A percentile compares a stretch with the other conserved stretches of the same genome.
Conservation (phyloP, 495 filamentous ascomycete genomes). For the Trichoderma virens region DNA sequence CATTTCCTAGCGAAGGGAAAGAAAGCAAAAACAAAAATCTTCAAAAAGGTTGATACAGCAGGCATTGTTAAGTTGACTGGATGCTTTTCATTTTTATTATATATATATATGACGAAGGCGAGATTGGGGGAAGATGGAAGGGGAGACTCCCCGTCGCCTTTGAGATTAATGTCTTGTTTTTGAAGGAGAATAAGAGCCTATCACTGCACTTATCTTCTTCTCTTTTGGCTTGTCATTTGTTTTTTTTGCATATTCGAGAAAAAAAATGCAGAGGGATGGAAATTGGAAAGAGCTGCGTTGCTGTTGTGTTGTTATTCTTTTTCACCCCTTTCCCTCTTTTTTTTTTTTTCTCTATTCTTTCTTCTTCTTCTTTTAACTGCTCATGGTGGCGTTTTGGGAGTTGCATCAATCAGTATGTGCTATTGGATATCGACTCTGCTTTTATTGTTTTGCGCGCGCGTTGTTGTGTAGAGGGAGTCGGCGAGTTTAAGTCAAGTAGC, state of each 20-base stretch:
- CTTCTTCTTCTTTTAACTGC: too few relatives aligned
- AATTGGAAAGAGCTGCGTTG: background rate
- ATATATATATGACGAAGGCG: background rate
- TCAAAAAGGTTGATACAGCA: background rate
- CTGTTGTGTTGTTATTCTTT: background rate
- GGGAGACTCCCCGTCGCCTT: background rate
- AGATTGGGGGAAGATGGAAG: background rate
- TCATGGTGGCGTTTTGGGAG: too few relatives aligned
- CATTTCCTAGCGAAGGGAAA: background rate
- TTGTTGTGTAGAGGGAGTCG: too few relatives aligned
- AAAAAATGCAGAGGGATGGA: background rate
- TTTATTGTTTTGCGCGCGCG: too few relatives aligned
- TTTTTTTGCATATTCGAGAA: background rate
- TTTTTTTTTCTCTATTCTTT: too few relatives aligned
- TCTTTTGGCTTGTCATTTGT: background rate
- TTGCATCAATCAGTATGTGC: too few relatives aligned
- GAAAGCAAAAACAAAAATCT: background rate
- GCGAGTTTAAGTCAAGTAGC: too few relatives aligned
- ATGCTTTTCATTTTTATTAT: background rate
- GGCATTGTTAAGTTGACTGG: slow-evolving; percentile 3
- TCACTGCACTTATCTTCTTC: background rate
- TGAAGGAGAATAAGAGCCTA: background rate
- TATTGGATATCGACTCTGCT: too few relatives aligned
- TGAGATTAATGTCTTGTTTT: slow-evolving; percentile 4
- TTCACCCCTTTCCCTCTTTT: too few relatives aligned